These are phyloP conservation scores for Chloranthus sessilifolius DNA, from an alignment of 164 flowering plant species.

Conservation along the genomic window DNA sequence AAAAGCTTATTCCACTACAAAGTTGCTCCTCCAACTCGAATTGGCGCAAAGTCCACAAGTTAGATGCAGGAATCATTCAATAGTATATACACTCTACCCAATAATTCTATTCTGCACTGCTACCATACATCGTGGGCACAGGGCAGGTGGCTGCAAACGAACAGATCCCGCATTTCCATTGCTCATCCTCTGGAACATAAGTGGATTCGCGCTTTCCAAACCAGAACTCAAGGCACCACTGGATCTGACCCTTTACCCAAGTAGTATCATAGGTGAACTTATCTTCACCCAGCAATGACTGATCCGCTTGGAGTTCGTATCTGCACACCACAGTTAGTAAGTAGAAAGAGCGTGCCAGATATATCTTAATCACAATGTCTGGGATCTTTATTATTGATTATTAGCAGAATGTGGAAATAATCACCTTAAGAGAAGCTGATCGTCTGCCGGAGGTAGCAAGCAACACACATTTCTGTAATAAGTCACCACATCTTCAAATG, in stretches of 20 bases:
- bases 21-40: too few species aligned
- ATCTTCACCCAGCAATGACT: slow-evolving; percentile 57
- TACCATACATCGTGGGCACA: too few species aligned
- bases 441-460: slow-evolving; percentile 42
- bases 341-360: neutral
- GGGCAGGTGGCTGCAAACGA: slow-evolving; percentile 38
- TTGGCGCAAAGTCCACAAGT: too few species aligned
- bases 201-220: slow-evolving; percentile 49
- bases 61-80: too few species aligned
- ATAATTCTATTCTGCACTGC: too few species aligned
- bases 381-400: neutral
- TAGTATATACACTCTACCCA: too few species aligned
- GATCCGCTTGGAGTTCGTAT: slow-evolving; percentile 51
- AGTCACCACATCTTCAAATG: slow-evolving; percentile 51
- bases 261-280: slow-evolving; percentile 37
- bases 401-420: neutral
- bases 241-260: slow-evolving; percentile 40
- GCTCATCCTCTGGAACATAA: slow-evolving; percentile 47
- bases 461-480: slow-evolving; percentile 39
- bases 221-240: slow-evolving; percentile 58
- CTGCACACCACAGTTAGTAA: slow-evolving; percentile 21
- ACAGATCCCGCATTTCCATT: slow-evolving; percentile 70
- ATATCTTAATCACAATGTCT: neutral
- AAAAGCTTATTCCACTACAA: too few species aligned
- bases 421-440: slow-evolving; percentile 62